Percentiles rank a stretch among this genome's conserved stretches.
Conservation (phyloP, 129 eudicot species). For the Scalesia atractyloides region DNA sequence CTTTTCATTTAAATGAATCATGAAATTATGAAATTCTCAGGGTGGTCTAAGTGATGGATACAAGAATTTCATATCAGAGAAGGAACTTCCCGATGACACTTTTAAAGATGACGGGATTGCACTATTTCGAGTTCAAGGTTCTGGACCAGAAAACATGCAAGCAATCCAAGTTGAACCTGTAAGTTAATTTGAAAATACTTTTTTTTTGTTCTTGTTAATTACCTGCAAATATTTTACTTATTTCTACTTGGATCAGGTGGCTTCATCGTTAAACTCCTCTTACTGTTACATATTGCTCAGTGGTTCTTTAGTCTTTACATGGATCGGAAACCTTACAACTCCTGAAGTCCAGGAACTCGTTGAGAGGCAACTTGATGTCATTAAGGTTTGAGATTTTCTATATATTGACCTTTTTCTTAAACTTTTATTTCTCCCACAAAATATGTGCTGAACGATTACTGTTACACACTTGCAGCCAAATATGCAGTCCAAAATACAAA, state of each 20-base stretch:
- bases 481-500: slow-evolving; percentile 67
- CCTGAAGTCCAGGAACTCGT: slow-evolving; percentile 88
- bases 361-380: slow-evolving; percentile 88
- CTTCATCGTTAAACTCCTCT: slow-evolving; percentile 84
- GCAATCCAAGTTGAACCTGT: slow-evolving; percentile 98
- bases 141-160: slow-evolving; percentile 98
- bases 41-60: slow-evolving; percentile 89
- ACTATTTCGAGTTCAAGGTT: slow-evolving; percentile 90
- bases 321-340: slow-evolving; percentile 81
- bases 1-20: background rate
- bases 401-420: background rate
- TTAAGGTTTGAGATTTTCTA: slow-evolving; percentile 56
- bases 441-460: background rate
- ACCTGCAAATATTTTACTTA: slow-evolving; percentile 1
- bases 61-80: slow-evolving; percentile 66
- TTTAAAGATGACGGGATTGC: slow-evolving; percentile 83
- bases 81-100: slow-evolving; percentile 79
- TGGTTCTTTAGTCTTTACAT: slow-evolving; percentile 68
- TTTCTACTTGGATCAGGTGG: slow-evolving; percentile 53
- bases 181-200: slow-evolving; percentile 29
- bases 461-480: slow-evolving; percentile 67
- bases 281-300: slow-evolving; percentile 85
- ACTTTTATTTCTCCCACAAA: background rate
- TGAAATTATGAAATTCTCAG: slow-evolving; percentile 40
- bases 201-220: background rate